Evolutionary conservation across 768 basidiomycete species (phyloP).

Genomic region (Tylopilus subfusipes): DNA sequence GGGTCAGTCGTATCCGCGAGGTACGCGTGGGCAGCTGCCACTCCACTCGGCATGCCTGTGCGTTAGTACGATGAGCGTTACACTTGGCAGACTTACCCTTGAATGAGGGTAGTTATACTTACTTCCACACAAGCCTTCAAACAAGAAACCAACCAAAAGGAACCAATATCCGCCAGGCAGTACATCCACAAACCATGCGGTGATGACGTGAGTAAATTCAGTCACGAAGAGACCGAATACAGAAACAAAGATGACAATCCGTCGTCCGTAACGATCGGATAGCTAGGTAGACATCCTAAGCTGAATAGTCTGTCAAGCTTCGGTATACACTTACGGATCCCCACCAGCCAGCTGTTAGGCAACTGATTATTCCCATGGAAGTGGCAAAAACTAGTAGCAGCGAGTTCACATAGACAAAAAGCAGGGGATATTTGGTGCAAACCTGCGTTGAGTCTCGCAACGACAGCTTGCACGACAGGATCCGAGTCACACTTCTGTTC

Average conservation of each 20-base stretch:
- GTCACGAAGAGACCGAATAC: conserved; percentile 56
- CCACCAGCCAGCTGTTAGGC: conserved; percentile 85
- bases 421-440: conserved; percentile 16
- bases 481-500: conserved; percentile 54
- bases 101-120: conserved; percentile 15
- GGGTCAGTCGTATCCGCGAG: conserved; percentile 63
- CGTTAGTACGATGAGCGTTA: background rate
- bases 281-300: conserved; percentile 39
- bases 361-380: conserved; percentile 67
- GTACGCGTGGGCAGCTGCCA: conserved; percentile 61
- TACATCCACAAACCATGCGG: conserved; percentile 50
- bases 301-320: background rate
- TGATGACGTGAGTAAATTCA: conserved; percentile 66
- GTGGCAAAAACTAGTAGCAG: conserved; percentile 56
- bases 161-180: conserved; percentile 85
- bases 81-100: background rate
- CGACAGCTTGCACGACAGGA: conserved; percentile 69
- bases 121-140: conserved; percentile 77
- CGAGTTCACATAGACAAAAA: conserved; percentile 1
- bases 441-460: conserved; percentile 65
- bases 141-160: conserved; percentile 56
- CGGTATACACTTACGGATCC: conserved; percentile 53
- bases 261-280: conserved; percentile 77
- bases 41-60: conserved; percentile 48
- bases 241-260: conserved; percentile 57